These are phyloP conservation scores for Astraeus odoratus DNA, from an alignment of 768 basidiomycete genomes.

Conservation along the genomic window DNA sequence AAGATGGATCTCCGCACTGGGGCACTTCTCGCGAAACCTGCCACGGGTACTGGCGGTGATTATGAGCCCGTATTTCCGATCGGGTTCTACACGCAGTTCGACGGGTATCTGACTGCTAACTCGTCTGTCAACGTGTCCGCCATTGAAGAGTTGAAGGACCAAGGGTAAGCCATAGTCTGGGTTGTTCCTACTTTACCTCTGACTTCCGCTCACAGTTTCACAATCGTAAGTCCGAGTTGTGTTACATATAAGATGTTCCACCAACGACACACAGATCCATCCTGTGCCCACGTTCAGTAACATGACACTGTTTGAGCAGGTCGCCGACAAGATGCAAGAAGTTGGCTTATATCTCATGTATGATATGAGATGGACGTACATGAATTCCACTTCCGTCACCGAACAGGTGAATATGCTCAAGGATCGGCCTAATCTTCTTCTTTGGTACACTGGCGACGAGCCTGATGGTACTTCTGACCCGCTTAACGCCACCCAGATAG, in stretches of 20 bases:
- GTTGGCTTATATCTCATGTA: conserved; percentile 73
- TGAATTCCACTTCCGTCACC: conserved; percentile 53
- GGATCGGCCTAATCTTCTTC: conserved; percentile 56
- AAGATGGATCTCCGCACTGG: conserved; percentile 60
- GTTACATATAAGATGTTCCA: background rate
- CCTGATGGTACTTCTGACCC: conserved; percentile 68
- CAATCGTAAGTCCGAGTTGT: conserved; percentile 25
- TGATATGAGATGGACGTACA: conserved; percentile 72
- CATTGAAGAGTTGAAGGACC: conserved; percentile 27
- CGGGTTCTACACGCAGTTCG: conserved; percentile 40
- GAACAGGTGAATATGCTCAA: conserved; percentile 67
- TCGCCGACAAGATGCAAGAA: conserved; percentile 67
- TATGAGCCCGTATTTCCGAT: conserved; percentile 46
- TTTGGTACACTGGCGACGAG: conserved; percentile 74
- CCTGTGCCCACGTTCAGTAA: conserved; percentile 63
- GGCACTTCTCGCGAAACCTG: conserved; percentile 44
- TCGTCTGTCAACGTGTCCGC: conserved; percentile 18
- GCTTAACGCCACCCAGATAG: conserved; percentile 42
- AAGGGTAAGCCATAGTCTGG: conserved; percentile 12
- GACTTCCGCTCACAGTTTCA: conserved; percentile 5
- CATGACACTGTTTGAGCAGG: conserved; percentile 45
- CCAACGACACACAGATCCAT: conserved; percentile 43
- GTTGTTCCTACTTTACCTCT: background rate
- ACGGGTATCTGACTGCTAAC: conserved; percentile 20
- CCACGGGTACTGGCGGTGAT: conserved; percentile 40